phyloP scores from a whole-genome alignment of 2,329 filamentous ascomycete species.

The Trichoderma brevicompactum region DNA sequence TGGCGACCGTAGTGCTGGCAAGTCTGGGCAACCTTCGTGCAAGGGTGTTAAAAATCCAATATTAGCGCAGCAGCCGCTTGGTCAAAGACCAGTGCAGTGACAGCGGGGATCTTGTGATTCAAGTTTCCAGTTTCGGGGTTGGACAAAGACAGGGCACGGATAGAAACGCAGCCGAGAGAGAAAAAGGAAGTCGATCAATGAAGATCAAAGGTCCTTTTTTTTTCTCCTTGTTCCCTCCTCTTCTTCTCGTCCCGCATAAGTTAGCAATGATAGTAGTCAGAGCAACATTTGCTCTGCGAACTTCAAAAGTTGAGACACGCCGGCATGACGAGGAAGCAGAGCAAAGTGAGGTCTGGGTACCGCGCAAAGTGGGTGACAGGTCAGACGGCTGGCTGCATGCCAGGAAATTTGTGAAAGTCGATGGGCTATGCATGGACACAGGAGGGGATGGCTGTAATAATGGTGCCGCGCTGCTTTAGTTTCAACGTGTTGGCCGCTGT shows the following conservation, averaged over 20 bases:
- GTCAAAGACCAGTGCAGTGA: slow-evolving; percentile 4
- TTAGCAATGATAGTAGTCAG: background rate
- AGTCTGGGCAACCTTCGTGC: slow-evolving; percentile 9
- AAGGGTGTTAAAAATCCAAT: slow-evolving; percentile 7
- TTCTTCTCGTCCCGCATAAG: background rate
- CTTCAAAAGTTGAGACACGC: slow-evolving; percentile 2
- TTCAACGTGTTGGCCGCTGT: background rate
- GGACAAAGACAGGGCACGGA: slow-evolving; percentile 19
- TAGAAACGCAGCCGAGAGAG: slow-evolving; percentile 19
- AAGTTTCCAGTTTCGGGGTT: slow-evolving; percentile 26
- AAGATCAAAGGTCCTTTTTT: background rate
- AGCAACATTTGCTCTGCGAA: slow-evolving; percentile 10
- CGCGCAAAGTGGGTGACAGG: slow-evolving; percentile 24
- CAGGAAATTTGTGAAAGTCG: slow-evolving; percentile 3
- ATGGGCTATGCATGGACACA: slow-evolving; percentile 3
- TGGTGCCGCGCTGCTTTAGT: slow-evolving; percentile 10
- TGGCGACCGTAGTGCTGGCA: slow-evolving; percentile 1
- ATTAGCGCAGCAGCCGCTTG: slow-evolving; percentile 26
- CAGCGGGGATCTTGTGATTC: slow-evolving; percentile 29
- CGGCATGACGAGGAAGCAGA: background rate
- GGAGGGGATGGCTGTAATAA: slow-evolving; percentile 1
- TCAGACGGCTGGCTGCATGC: slow-evolving; percentile 29
- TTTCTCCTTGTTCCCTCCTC: background rate
- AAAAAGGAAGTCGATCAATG: slow-evolving; percentile 28
- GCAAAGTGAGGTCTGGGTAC: slow-evolving; percentile 4